These are phyloP conservation scores for Porogramme epimiltina DNA, from an alignment of 1,284 basidiomycete species.

Conservation along the genomic window DNA sequence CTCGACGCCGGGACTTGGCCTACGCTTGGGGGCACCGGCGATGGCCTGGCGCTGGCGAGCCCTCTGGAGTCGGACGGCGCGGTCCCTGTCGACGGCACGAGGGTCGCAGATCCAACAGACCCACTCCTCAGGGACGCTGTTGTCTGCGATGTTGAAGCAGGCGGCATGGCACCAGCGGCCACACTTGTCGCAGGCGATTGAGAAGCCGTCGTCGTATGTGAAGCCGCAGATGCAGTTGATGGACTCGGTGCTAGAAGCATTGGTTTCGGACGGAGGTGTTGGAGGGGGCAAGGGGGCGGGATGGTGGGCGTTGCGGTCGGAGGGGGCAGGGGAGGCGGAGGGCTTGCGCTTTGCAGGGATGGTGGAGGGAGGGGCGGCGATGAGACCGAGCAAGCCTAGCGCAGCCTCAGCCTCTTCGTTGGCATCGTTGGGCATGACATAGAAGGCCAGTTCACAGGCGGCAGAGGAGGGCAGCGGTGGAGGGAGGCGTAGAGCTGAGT, in stretches of 20 bases:
- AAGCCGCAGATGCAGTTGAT: constrained; percentile 77
- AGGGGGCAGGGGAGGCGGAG: not conserved
- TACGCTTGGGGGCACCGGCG: constrained; percentile 23
- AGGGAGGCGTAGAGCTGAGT: not conserved
- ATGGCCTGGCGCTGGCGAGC: constrained; percentile 31
- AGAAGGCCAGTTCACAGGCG: not conserved
- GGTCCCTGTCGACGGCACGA: constrained; percentile 45
- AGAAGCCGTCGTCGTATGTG: constrained; percentile 87
- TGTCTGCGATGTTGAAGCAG: constrained; percentile 77
- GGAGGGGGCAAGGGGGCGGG: constrained; percentile 2
- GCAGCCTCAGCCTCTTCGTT: constrained; percentile 41
- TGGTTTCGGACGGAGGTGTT: constrained; percentile 15
- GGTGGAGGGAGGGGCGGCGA: constrained; percentile 26
- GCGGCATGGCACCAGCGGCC: constrained; percentile 89
- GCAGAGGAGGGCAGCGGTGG: not conserved
- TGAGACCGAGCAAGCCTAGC: constrained; percentile 50
- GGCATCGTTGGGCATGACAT: constrained; percentile 49
- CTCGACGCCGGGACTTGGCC: constrained; percentile 46
- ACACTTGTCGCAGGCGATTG: constrained; percentile 90
- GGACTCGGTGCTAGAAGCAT: constrained; percentile 39
- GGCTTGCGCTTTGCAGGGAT: constrained; percentile 46
- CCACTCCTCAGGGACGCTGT: constrained; percentile 77
- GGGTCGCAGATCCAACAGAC: constrained; percentile 64
- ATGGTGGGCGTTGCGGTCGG: not conserved
- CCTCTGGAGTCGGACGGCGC: constrained; percentile 48